Evolutionary conservation across 768 basidiomycete species (phyloP), one percentile per base, ranked within the genome.

Genomic region (Cyathus striatus): DNA sequence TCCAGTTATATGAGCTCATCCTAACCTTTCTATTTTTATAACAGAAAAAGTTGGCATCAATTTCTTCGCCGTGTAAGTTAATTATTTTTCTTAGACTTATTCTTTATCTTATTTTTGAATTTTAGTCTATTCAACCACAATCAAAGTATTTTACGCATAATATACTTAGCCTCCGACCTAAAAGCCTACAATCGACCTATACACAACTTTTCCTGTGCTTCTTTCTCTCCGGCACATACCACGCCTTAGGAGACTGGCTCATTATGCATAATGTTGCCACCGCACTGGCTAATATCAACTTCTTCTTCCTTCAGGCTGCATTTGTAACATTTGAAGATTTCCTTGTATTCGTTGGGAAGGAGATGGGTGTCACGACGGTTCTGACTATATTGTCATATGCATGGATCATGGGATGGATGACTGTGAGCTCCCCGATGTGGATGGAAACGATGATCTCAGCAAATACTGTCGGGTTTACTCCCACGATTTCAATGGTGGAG

Each of bases 11-110:
- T 7, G n/a, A 23, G n/a, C n/a, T n/a, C 9, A 23, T n/a, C 30
- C 16, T 30, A 41, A 16, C 27, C 16, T 21, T n/a, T 4, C 10
- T 18, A 14, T 9, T 9, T 36, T 20, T 10, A 9, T 38, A n/a
- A n/a, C n/a, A 65, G 63, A 13, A 53, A 51, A 42, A 53, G 54
- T 4, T 64, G 61, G 59, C 63, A 67, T 42, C 65, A 65, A 38
- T 18, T 47, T 1, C 22, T 65, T 13, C 59, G 56, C 20, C 43
- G 53, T 36, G 64, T 63, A 46, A 32, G 57, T 49, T 4, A 10
- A 13, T 27, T 9, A 6, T 7, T 27, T 14, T 14, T 26, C 21
- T 24, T 23, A 6, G 13, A 14, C 34, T 23, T 20, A 12, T 3
- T 13, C 17, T 18, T 4, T 38, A n/a, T 25, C 26, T 25, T 32